These are phyloP conservation scores for Geosmithia putterillii DNA, from an alignment of 2,329 filamentous ascomycete genomes.

Conservation along the genomic window DNA sequence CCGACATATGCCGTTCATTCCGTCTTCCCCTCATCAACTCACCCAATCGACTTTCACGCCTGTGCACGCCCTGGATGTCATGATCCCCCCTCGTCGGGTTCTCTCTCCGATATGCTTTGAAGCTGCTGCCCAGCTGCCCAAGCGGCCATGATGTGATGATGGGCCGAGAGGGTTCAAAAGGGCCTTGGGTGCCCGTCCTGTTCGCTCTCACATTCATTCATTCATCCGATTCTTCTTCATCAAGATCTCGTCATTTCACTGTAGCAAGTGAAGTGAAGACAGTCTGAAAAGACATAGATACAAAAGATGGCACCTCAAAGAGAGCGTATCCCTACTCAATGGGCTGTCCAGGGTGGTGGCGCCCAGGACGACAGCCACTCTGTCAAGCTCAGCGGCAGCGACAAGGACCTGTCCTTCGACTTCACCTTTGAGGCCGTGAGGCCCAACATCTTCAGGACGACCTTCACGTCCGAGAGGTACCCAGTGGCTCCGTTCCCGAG, in stretches of 20 bases:
- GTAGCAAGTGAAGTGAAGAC: too few species aligned
- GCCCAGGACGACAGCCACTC: slow-evolving; percentile 11
- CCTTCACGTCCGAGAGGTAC: slow-evolving; percentile 49
- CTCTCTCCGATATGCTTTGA: background rate
- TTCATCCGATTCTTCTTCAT: background rate
- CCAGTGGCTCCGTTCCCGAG: slow-evolving; percentile 55
- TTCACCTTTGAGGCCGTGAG: slow-evolving; percentile 53
- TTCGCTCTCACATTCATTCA: background rate
- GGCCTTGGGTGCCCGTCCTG: background rate
- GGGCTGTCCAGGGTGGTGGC: slow-evolving; percentile 12
- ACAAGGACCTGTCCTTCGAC: slow-evolving; percentile 25
- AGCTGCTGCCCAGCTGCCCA: too few species aligned
- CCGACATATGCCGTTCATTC: background rate
- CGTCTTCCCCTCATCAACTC: background rate
- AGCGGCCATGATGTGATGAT: background rate
- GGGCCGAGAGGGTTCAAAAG: background rate
- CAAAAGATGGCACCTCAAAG: slow-evolving; percentile 11
- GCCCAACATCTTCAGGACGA: slow-evolving; percentile 54
- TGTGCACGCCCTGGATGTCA: background rate
- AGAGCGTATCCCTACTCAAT: slow-evolving; percentile 14
- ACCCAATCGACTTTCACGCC: background rate
- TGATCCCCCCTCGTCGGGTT: background rate
- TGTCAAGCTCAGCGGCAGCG: slow-evolving; percentile 9
- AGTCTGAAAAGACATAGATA: background rate
- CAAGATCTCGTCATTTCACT: too few species aligned